These are phyloP conservation scores for Suillus americanus DNA, from an alignment of 768 basidiomycete genomes.

Conservation along the genomic window DNA sequence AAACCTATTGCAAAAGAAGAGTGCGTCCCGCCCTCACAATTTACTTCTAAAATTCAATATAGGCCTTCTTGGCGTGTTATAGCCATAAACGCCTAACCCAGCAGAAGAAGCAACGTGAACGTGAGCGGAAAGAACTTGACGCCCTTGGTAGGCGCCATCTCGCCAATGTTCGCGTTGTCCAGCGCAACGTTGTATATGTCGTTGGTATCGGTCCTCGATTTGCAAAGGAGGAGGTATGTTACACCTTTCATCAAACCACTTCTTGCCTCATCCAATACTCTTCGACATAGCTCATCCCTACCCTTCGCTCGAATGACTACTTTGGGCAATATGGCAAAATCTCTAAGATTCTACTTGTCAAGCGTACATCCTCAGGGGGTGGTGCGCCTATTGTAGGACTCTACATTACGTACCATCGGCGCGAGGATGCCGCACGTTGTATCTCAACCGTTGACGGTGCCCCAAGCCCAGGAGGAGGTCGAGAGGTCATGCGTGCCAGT, in stretches of 20 bases:
- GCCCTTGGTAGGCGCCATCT: slow-evolving; percentile 79
- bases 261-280: slow-evolving; percentile 5
- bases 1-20: slow-evolving; percentile 94
- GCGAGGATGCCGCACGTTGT: slow-evolving; percentile 92
- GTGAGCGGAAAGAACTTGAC: slow-evolving; percentile 94
- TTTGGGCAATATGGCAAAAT: slow-evolving; percentile 99
- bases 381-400: slow-evolving; percentile 82
- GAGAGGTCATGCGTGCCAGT: slow-evolving; percentile 88
- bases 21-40: slow-evolving; percentile 50
- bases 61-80: slow-evolving; percentile 16
- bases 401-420: slow-evolving; percentile 93
- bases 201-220: slow-evolving; percentile 92
- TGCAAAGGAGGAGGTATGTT: slow-evolving; percentile 90
- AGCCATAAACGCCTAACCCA: slow-evolving; percentile 95
- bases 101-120: slow-evolving; percentile 92
- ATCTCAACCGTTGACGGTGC: slow-evolving; percentile 93
- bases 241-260: slow-evolving; percentile 3
- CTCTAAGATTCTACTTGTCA: slow-evolving; percentile 89
- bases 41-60: slow-evolving; percentile 15
- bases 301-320: slow-evolving; percentile 91
- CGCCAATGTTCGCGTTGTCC: slow-evolving; percentile 93
- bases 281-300: slow-evolving; percentile 72
- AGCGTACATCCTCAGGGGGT: slow-evolving; percentile 76
- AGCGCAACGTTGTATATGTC: slow-evolving; percentile 94
- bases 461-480: slow-evolving; percentile 84